These are phyloP conservation scores for Hortaea werneckii DNA, from an alignment of 2,329 filamentous ascomycete genomes.

Conservation along the genomic window DNA sequence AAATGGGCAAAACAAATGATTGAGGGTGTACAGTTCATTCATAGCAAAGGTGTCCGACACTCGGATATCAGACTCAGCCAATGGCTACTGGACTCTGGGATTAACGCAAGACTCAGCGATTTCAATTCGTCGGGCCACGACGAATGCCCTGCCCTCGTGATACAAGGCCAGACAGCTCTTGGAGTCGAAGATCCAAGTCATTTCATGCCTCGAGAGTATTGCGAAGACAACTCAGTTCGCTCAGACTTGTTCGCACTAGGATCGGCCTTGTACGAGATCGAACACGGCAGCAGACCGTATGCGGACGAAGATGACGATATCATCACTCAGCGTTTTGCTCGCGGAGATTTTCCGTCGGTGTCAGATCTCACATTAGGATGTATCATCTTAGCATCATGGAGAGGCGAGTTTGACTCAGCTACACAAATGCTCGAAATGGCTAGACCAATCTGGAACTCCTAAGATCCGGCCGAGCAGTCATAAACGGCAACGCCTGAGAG, in stretches of 20 bases:
- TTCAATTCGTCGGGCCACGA: slow-evolving; percentile 1
- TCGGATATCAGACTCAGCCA: slow-evolving; percentile 5
- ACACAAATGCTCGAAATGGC: neutral
- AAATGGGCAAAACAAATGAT: neutral
- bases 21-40: neutral
- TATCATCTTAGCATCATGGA: neutral
- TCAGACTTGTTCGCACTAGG: neutral
- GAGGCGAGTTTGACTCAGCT: neutral
- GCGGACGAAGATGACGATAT: neutral
- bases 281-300: neutral
- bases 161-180: neutral
- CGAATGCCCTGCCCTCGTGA: neutral
- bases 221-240: neutral
- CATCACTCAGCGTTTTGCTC: neutral
- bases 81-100: slow-evolving; percentile 2
- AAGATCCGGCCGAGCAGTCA: too few relatives aligned
- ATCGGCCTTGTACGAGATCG: neutral
- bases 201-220: neutral
- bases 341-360: neutral
- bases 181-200: neutral
- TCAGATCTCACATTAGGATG: neutral
- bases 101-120: slow-evolving; percentile 5
- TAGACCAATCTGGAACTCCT: too few relatives aligned
- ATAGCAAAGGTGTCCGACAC: slow-evolving; percentile 1
- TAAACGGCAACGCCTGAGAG: too few relatives aligned